These are phyloP conservation scores for Aspergillus sp. DNA, from an alignment of 2,329 filamentous ascomycete genomes.

Conservation along the genomic window DNA sequence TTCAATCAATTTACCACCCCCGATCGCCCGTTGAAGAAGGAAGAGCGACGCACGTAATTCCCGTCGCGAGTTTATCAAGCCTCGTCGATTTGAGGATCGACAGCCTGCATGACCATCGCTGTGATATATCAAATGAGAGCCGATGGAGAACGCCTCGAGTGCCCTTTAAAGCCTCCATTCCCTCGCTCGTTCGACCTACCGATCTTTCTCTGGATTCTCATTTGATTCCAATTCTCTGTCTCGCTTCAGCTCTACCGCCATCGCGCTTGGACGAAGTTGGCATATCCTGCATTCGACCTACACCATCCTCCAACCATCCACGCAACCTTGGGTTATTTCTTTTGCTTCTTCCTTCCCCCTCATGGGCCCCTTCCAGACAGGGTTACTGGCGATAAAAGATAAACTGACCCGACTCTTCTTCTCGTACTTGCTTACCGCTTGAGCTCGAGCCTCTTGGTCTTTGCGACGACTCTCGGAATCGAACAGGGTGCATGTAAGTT, in stretches of 20 bases:
- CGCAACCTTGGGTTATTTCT: not conserved
- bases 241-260: constrained; percentile 1
- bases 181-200: constrained; percentile 23
- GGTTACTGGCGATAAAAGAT: not conserved
- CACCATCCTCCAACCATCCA: not conserved
- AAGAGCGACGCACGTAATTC: constrained; percentile 26
- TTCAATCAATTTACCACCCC: not conserved
- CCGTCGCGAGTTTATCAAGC: constrained; percentile 28
- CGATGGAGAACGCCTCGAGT: constrained; percentile 34
- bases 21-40: constrained; percentile 10
- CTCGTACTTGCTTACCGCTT: not conserved
- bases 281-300: not conserved
- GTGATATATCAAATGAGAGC: constrained; percentile 47
- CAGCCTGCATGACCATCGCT: constrained; percentile 46
- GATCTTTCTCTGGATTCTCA: constrained; percentile 10
- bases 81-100: constrained; percentile 43
- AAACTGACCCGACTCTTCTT: not conserved
- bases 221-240: constrained; percentile 8
- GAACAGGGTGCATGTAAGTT: constrained; percentile 4
- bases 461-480: constrained; percentile 1
- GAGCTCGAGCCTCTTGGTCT: constrained; percentile 9
- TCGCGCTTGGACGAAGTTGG: not conserved
- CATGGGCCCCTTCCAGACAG: not conserved
- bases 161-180: constrained; percentile 36
- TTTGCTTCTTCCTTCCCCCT: not conserved